Base-by-base conservation (phyloP, 2,329 filamentous ascomycete species). In the Penicillium sp. region DNA sequence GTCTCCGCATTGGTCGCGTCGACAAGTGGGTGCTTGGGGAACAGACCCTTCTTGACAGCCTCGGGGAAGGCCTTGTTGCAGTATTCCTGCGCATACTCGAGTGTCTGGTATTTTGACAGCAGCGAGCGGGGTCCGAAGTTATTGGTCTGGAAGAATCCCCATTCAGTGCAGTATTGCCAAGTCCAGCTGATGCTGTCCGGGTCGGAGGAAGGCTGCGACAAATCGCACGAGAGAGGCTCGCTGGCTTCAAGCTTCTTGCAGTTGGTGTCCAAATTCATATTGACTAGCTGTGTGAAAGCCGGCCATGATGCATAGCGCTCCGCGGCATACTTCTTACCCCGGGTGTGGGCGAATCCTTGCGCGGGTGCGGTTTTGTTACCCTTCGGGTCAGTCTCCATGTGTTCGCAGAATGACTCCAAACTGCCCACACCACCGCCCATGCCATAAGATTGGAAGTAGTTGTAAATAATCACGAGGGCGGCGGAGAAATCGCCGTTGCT, bases 111-210 rank as follows among this genome's bases (percentile, higher is more conserved):
- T 35, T 73, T 75, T 17, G 79, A 81, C 27, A 81, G 69, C 9
- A 84, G 68, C 37, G 80, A 75, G 56, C 79, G 74, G 19, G 71
- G 65, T n/a, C 80, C 80, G 1, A 77, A 66, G 62, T 84, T 84
- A 35, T 78, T 75, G 51, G 73, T 73, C 65, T 81, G 79, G 65
- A 78, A 80, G 67, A 73, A 83, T 10, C 81, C 82, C 77, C 77
- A 82, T 65, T 84, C 75, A 2, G 77, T 80, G 67, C 82, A 84
- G 64, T 78, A 80, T 63, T 84, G 80, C 79, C 80, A 83, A 0
- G 71, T 76, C 80, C 80, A 82, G 50, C 70, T 68, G 59, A 82
- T 79, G 2, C 58, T 63, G 8, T 72, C 62, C 0, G 79, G 72
- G 7, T 78, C 72, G 2, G 65, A 64, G 43, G 73, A 68, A 5